Conservation (phyloP, 208 protist species). For the Wallacemonas sp. region DNA sequence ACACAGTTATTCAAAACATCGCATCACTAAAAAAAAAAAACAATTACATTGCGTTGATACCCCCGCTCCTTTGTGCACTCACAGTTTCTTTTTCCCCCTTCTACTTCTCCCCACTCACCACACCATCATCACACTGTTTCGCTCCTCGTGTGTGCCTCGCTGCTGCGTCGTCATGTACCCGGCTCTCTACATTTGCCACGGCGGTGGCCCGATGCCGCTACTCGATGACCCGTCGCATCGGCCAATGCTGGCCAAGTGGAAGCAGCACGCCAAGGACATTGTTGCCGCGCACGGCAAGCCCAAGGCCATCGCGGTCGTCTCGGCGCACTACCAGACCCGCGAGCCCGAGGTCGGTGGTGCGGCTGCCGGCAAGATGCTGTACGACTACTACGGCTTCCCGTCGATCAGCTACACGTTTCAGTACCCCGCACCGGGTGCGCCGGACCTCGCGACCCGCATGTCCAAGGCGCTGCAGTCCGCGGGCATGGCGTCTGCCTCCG, state of each 20-base stretch:
- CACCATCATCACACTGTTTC: no score
- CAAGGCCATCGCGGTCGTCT: conserved; percentile 73
- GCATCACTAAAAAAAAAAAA: no score
- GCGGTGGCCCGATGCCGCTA: conserved; percentile 70
- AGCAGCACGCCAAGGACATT: conserved; percentile 38
- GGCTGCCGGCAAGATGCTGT: conserved; percentile 44
- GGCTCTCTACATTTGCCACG: conserved; percentile 63
- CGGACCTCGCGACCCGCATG: conserved; percentile 36
- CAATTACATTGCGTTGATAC: no score
- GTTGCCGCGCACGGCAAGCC: conserved; percentile 36
- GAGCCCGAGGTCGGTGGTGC: conserved; percentile 39
- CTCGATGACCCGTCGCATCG: conserved; percentile 46
- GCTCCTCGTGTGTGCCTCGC: no score
- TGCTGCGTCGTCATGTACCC: conserved; percentile 39
- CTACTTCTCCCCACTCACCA: no score
- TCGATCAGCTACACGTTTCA: conserved; percentile 61
- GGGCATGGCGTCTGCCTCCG: conserved; percentile 24
- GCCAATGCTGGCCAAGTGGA: conserved; percentile 30
- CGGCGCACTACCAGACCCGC: conserved; percentile 80
- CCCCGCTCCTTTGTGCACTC: no score
- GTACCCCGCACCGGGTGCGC: conserved; percentile 64
- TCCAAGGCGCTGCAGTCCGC: conserved; percentile 28
- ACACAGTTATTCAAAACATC: no score
- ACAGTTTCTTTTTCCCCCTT: no score
- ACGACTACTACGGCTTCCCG: conserved; percentile 92